These are phyloP conservation scores for Glebionis coronaria DNA, from an alignment of 129 eudicot species.

Conservation along the genomic window DNA sequence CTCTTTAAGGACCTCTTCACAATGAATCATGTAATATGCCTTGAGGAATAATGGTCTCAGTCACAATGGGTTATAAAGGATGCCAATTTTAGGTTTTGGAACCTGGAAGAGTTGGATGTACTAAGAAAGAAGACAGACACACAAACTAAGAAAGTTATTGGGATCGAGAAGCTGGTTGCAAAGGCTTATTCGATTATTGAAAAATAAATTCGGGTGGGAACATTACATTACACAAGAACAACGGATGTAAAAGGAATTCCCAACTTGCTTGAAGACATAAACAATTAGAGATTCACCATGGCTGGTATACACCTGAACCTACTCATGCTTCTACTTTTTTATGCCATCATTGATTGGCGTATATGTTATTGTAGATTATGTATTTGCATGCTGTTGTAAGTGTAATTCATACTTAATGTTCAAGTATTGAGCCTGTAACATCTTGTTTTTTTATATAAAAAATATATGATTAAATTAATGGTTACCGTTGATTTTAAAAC, in stretches of 20 bases:
- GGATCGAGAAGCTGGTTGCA: conserved; percentile 74
- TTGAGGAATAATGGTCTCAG: no score
- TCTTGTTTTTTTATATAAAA: no score
- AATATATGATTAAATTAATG: no score
- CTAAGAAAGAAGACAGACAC: conserved; percentile 68
- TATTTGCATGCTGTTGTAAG: conserved; percentile 11
- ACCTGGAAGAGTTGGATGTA: conserved; percentile 57
- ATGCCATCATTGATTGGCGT: conserved; percentile 15
- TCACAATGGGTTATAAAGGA: no score
- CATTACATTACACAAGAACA: conserved; percentile 76
- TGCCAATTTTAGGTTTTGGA: conserved; percentile 66
- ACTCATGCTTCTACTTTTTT: conserved; percentile 24
- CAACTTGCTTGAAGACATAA: conserved; percentile 90
- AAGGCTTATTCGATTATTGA: conserved; percentile 87
- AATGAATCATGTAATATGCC: no score
- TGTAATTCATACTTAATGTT: no score
- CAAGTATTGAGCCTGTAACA: no score
- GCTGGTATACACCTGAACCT: conserved; percentile 76
- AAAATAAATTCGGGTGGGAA: conserved; percentile 74
- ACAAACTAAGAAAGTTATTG: conserved; percentile 61
- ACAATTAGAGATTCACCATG: conserved; percentile 81
- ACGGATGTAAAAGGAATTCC: conserved; percentile 90
- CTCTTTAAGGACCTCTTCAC: no score
- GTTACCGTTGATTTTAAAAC: no score
- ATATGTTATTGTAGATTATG: conserved; percentile 31